Evolutionary conservation across 2,329 filamentous ascomycete species (phyloP).

Genomic region (Hansfordia pulvinata): DNA sequence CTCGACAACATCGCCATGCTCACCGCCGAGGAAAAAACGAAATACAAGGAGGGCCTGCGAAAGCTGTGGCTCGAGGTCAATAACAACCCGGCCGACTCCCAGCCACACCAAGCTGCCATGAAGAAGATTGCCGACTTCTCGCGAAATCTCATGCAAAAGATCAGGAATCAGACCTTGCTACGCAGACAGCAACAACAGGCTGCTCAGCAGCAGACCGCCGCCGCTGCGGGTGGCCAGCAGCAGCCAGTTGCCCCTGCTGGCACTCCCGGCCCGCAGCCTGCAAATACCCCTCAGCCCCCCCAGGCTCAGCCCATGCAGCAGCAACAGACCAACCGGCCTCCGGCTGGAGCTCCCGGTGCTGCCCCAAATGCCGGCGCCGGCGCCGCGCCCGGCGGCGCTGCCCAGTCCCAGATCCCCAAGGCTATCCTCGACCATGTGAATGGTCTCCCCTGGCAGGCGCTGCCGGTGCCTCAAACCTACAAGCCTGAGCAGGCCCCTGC

Average conservation of each 20-base stretch:
- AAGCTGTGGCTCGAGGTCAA: slow-evolving; percentile 36
- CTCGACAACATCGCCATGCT: slow-evolving; percentile 37
- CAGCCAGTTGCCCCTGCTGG: too few relatives aligned
- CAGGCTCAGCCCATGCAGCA: slow-evolving; percentile 10
- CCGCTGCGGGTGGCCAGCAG: slow-evolving; percentile 9
- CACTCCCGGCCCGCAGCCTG: too few relatives aligned
- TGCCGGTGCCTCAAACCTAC: slow-evolving; percentile 6
- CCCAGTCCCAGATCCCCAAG: slow-evolving; percentile 6
- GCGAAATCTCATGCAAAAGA: slow-evolving; percentile 38
- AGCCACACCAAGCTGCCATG: slow-evolving; percentile 34
- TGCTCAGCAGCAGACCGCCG: slow-evolving; percentile 8
- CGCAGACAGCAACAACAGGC: too few relatives aligned
- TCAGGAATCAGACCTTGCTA: slow-evolving; percentile 18
- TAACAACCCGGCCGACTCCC: slow-evolving; percentile 29
- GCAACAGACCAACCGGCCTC: slow-evolving; percentile 14
- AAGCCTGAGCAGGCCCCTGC: slow-evolving; percentile 9
- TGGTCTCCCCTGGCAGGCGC: slow-evolving; percentile 10
- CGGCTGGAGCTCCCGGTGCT: slow-evolving; percentile 2
- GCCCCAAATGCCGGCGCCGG: slow-evolving; percentile 2
- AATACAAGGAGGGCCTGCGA: slow-evolving; percentile 44
- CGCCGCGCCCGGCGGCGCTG: slow-evolving; percentile 1
- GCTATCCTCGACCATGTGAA: slow-evolving; percentile 12
- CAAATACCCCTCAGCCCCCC: slow-evolving; percentile 11
- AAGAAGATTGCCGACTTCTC: slow-evolving; percentile 49
- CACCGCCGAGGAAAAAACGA: slow-evolving; percentile 38